Conservation (phyloP, 208 protist species). For the Wallacemonas sp. region DNA sequence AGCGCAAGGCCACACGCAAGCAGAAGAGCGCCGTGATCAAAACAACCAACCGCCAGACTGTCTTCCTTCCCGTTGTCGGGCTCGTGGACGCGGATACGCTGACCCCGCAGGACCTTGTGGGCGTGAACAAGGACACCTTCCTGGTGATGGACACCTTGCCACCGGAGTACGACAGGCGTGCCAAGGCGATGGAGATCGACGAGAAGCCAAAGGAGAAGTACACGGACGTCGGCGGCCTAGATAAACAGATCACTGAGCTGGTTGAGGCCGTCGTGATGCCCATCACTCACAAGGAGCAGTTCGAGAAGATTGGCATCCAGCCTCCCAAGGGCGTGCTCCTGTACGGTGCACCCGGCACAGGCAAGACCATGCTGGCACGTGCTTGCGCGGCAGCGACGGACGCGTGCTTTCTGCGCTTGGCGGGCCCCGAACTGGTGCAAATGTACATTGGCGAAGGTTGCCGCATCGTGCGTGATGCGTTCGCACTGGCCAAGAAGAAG, state of each 20-base stretch:
- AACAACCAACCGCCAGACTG: conserved; percentile 98
- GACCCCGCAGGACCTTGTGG: conserved; percentile 98
- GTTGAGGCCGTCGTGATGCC: conserved; percentile 99
- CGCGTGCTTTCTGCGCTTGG: conserved; percentile 99
- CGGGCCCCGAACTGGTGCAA: conserved; percentile 99
- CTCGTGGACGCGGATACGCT: conserved; percentile 97
- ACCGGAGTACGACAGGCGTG: conserved; percentile 99
- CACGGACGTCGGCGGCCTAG: conserved; percentile 98
- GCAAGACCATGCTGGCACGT: conserved; percentile 97
- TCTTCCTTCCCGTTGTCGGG: conserved; percentile 99
- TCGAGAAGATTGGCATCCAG: conserved; percentile 98
- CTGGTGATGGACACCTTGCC: conserved; percentile 99
- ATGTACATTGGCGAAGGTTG: conserved; percentile 98
- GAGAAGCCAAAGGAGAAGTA: conserved; percentile 99
- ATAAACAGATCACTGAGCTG: conserved; percentile 99
- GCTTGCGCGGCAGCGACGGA: conserved; percentile 99
- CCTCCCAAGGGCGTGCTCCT: conserved; percentile 98
- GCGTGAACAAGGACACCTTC: conserved; percentile 99
- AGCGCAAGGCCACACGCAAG: conserved; percentile 55
- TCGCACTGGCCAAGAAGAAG: conserved; percentile 99
- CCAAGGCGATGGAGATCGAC: conserved; percentile 99
- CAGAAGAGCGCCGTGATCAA: conserved; percentile 99
- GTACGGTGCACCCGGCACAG: conserved; percentile 98
- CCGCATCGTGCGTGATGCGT: conserved; percentile 99
- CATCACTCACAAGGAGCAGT: conserved; percentile 98